Evolutionary conservation across 306 rosid species (phyloP), one percentile per base, ranked within the genome.

Genomic region (Ceratonia siliqua): DNA sequence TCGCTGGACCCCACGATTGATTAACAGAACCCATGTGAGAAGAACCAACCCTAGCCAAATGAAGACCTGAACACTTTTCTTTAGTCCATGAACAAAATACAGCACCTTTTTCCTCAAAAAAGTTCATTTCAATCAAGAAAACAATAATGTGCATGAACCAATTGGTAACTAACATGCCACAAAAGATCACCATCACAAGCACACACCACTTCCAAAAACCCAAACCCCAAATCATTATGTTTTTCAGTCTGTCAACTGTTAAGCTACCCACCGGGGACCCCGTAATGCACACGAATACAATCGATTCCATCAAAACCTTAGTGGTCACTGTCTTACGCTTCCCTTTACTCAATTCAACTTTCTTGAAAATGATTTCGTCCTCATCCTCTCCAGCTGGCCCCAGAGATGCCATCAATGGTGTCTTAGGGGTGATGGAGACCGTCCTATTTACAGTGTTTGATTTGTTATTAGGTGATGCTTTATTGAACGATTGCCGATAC

Each of bases 31-130:
- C 97, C 99, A 92, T 20, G 97, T 76, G 61, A 85, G 85, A 65
- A 92, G 96, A 78, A 92, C 83, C 64, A 89, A 64, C 70, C 82
- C 38, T 59, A 94, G 61, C 98, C 98, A 94, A 78, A 92, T 76
- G 68, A 87, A 89, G 56, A 92, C 87, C 82, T 86, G 86, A 39
- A 92, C 97, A 78, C 83, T 87, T 83, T 86, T 86, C 89, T 94
- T 94, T 83, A 94, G 74, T 6, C 96, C 98, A 84, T 94, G 93
- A 59, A 94, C 99, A 85, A 94, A 94, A 82, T 92, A 94, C 22
- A 94, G 73, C 36, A 92, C 96, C 66, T 94, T 94, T 81, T 90
- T 94, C 87, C 73, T 85, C 43, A 94, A 94, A 70, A 62, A 94
- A 94, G 85, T 94, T 94, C 64, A 81, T 72, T 77, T 94, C 99